Base-by-base conservation (phyloP, 495 filamentous ascomycete genomes). In the Bacidia gigantensis region DNA sequence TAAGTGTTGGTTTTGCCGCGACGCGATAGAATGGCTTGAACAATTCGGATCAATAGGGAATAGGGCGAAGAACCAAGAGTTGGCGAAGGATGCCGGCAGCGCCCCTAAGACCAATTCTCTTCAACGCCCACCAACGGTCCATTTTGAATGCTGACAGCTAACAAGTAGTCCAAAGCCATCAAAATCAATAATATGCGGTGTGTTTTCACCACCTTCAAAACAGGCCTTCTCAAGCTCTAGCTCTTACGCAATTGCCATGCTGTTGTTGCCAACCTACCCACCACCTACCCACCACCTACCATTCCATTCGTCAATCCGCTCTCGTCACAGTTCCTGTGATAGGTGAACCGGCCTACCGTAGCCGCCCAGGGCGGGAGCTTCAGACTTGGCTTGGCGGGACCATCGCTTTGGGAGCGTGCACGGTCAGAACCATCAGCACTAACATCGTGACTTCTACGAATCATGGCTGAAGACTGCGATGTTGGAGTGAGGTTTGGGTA, bases 211-310 rank as follows among this genome's bases (percentile, higher is more conserved):
- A 35, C 14, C 14, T 35, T 35, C 7, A 35, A 35, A 5, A 35
- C 29, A 35, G 14, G 7, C 29, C 14, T 35, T 35, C 14, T 14
- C 14, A 14, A 35, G 7, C 9, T 44, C 9, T 44, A 17, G 41
- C 9, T 44, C 20, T 44, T 44, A 44, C 41, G 41, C 41, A 44
- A 44, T 44, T 22, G 41, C 41, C 41, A 44, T 44, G 41, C 20
- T n/a, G 14, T 44, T 44, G 14, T 22, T 17, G 10, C 32, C 32
- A 39, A 10, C 32, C 32, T 39, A 10, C n/a, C 32, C 10, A 5
- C 9, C 7, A 44, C 12, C 9, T 44, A 44, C 12, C 5, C 41
- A 17, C 41, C 7, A 35, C 7, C 5, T 5, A 5, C 29, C 5
- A 14, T 14, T 35, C 20, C 9, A 44, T 44, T 44, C 9, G 41